Evolutionary conservation across 495 filamentous ascomycete genomes (phyloP), one percentile per base, ranked within the genome.

Genomic region (Xylaria venustula): DNA sequence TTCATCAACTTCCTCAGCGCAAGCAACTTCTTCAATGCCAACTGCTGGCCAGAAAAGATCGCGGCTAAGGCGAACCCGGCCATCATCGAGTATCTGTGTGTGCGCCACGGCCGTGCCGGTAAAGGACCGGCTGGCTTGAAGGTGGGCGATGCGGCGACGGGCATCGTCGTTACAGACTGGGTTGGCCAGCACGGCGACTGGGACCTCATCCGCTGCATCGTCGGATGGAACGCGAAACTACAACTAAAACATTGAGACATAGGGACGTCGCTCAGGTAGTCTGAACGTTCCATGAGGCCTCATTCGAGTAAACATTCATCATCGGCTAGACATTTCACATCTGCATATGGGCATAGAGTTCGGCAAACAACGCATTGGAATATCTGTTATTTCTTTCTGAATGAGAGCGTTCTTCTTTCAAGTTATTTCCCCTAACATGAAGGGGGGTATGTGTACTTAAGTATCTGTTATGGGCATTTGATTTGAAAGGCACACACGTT

Each of bases 21-120:
- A 1, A 91, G 88, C 70, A 97, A 95, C 75, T 97, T 98, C 79
- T 98, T 92, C 86, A 93, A 88, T 64, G 75, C 87, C 0, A 85
- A 86, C 54, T 96, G 90, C 67, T 98, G 94, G 94, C 94, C 94
- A 8, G 93, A 97, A 70, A 89, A 83, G 75, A 88, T 98, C 67
- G 93, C 93, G n/a, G 86, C 85, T 30, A 93, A 90, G 79, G 78
- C 96, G 20, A 98, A 98, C 76, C 90, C 94, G n/a, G 88, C 86
- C n/a, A 81, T 90, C 26, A 81, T 90, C 41, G 86, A 91, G 51
- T 90, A 88, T 75, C 73, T 97, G 44, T 94, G 91, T 64, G 74
- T 83, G 67, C 82, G 79, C 15, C 90, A 94, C 66, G 82, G 71
- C n/a, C 72, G 63, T 20, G 65, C 69, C 3, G 75, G 75, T 65